A percentile compares a stretch with the other conserved stretches of the same genome.
These are phyloP conservation scores for Diutina siamensis DNA, from an alignment of 1,139 yeast species.

Conservation along the genomic window DNA sequence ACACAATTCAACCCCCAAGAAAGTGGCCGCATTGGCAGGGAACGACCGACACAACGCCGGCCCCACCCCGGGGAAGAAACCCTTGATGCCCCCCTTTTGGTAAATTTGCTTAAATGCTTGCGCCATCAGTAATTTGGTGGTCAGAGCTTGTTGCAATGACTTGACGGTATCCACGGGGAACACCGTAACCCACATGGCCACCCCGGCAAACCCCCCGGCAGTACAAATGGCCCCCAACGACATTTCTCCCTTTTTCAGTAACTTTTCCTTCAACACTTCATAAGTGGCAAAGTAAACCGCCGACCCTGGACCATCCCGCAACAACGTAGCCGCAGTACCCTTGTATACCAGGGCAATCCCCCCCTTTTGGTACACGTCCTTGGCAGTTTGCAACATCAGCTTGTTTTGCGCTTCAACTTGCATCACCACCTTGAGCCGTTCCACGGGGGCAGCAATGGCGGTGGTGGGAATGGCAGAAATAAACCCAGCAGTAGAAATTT, in stretches of 20 bases:
- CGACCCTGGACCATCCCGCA: conserved; percentile 98
- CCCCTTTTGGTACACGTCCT: conserved; percentile 65
- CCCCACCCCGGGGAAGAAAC: conserved; percentile 95
- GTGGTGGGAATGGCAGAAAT: conserved; percentile 92
- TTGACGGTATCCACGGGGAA: conserved; percentile 96
- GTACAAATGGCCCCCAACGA: conserved; percentile 67
- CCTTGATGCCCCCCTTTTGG: conserved; percentile 69
- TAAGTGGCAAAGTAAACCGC: conserved; percentile 94
- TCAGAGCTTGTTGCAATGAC: conserved; percentile 68
- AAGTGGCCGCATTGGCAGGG: conserved; percentile 98
- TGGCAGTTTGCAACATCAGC: conserved; percentile 50
- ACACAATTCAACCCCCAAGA: conserved; percentile 88
- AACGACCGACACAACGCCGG: conserved; percentile 91
- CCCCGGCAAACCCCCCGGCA: conserved; percentile 95
- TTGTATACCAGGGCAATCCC: conserved; percentile 79
- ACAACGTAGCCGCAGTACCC: conserved; percentile 86
- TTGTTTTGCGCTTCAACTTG: conserved; percentile 48
- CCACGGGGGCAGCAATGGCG: conserved; percentile 92
- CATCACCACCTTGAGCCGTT: conserved; percentile 87
- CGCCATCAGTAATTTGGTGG: conserved; percentile 44
- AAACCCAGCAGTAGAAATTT: conserved; percentile 91
- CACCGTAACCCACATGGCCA: conserved; percentile 92
- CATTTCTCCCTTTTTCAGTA: conserved; percentile 43
- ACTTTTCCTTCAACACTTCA: conserved; percentile 59
- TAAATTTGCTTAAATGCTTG: conserved; percentile 57